A percentile compares a stretch with the other conserved stretches of the same genome.
Evolutionary conservation across 495 filamentous ascomycete species (phyloP).

Genomic region (Opeltia flavorubescens): DNA sequence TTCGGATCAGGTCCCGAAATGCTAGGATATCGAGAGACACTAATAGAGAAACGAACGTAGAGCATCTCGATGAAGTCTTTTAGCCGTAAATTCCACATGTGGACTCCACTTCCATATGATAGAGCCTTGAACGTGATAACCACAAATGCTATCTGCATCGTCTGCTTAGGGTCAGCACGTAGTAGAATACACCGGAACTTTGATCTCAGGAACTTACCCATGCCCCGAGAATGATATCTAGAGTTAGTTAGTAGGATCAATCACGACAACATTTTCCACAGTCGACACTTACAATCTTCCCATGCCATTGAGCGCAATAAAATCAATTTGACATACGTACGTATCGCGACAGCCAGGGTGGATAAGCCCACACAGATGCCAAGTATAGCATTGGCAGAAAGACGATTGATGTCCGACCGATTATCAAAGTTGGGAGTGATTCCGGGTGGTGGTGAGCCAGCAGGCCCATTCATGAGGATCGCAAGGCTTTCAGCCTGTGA

Average conservation of each 20-base stretch:
- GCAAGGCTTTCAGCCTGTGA: constrained; percentile 14
- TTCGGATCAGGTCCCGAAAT: too few relatives aligned
- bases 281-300: constrained; percentile 11
- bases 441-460: neutral
- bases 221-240: too few relatives aligned
- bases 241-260: too few relatives aligned
- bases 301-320: constrained; percentile 2
- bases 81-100: constrained; percentile 10
- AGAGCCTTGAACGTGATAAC: neutral
- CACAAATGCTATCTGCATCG: neutral
- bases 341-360: constrained; percentile 2
- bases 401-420: neutral
- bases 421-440: neutral
- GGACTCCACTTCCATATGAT: constrained; percentile 2
- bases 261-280: constrained; percentile 5
- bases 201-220: constrained; percentile 1
- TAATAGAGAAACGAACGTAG: neutral
- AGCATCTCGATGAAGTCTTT: constrained; percentile 6
- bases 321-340: constrained; percentile 10
- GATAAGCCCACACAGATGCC: neutral
- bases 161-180: neutral
- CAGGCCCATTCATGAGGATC: neutral
- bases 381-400: neutral
- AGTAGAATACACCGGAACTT: neutral
- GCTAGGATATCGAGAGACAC: too few relatives aligned